Conservation (phyloP, 1,284 basidiomycete species). For the Exobasidium cylindrosporum region DNA sequence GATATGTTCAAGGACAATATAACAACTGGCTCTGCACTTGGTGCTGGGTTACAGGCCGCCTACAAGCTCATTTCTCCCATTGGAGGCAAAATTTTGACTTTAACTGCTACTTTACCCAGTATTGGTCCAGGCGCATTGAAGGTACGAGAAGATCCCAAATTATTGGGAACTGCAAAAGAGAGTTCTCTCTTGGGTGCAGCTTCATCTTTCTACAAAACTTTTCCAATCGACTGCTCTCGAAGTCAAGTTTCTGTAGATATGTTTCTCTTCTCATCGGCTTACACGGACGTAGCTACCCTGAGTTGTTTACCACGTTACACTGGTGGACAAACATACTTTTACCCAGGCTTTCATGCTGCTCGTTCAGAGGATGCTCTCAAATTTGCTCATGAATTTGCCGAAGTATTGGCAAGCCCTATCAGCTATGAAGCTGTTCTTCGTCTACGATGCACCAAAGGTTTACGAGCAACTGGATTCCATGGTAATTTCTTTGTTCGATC, state of each 20-base stretch:
- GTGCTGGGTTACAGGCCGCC: conserved; percentile 92
- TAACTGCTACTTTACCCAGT: conserved; percentile 82
- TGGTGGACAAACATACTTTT: conserved; percentile 96
- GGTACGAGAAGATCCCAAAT: conserved; percentile 92
- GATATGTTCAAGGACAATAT: conserved; percentile 97
- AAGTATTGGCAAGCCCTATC: conserved; percentile 87
- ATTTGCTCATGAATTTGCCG: conserved; percentile 94
- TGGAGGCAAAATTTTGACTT: conserved; percentile 91
- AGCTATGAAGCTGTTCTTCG: conserved; percentile 97
- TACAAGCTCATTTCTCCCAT: conserved; percentile 91
- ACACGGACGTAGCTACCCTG: conserved; percentile 92
- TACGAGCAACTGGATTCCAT: conserved; percentile 96
- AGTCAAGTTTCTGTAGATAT: conserved; percentile 97
- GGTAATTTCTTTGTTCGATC: conserved; percentile 99
- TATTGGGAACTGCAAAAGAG: conserved; percentile 89
- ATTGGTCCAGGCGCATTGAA: conserved; percentile 88
- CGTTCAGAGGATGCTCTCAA: conserved; percentile 93
- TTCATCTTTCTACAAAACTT: conserved; percentile 95
- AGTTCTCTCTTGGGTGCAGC: conserved; percentile 58
- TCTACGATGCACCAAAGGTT: conserved; percentile 76
- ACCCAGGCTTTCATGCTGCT: conserved; percentile 94
- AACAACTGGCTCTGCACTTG: conserved; percentile 85
- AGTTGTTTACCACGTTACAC: conserved; percentile 94
- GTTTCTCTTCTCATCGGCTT: conserved; percentile 91
- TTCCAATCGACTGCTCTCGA: conserved; percentile 96